Conservation (phyloP, 2,329 filamentous ascomycete genomes). For the Aureobasidium zeae region DNA sequence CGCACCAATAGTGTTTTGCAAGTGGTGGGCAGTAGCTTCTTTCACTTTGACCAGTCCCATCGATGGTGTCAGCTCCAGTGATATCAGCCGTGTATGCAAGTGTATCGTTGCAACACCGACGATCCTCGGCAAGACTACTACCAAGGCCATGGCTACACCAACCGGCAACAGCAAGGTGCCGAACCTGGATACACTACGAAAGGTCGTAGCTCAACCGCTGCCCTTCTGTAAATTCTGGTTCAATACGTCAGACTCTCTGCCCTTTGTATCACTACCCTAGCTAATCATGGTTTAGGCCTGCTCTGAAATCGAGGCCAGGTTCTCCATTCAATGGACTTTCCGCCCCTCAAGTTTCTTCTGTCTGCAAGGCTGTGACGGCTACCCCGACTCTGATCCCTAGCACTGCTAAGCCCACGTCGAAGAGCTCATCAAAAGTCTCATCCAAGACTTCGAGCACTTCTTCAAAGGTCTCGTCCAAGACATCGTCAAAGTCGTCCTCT, state of each 20-base stretch:
- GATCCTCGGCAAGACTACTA: not conserved
- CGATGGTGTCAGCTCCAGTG: not conserved
- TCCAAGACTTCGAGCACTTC: not conserved
- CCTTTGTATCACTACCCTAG: no score
- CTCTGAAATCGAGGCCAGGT: not conserved
- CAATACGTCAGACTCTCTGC: not conserved
- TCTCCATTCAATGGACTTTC: conserved; percentile 5
- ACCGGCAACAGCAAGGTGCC: conserved; percentile 6
- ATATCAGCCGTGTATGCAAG: conserved; percentile 2
- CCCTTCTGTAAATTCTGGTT: conserved; percentile 13
- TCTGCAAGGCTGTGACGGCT: conserved; percentile 6
- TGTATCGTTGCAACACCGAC: conserved; percentile 2
- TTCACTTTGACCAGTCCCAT: conserved; percentile 6
- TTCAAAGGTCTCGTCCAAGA: not conserved
- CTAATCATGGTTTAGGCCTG: not conserved
- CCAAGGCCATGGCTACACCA: conserved; percentile 2
- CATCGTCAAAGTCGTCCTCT: not conserved
- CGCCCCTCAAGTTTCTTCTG: not conserved
- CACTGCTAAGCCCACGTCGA: not conserved
- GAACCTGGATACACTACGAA: conserved; percentile 1
- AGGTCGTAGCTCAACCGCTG: conserved; percentile 13
- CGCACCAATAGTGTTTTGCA: conserved; percentile 1
- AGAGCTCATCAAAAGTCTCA: no score
- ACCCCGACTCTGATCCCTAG: conserved; percentile 1
- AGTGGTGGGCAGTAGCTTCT: conserved; percentile 4